Conservation (phyloP, 2,329 filamentous ascomycete genomes). For the Fusarium decemcellulare region DNA sequence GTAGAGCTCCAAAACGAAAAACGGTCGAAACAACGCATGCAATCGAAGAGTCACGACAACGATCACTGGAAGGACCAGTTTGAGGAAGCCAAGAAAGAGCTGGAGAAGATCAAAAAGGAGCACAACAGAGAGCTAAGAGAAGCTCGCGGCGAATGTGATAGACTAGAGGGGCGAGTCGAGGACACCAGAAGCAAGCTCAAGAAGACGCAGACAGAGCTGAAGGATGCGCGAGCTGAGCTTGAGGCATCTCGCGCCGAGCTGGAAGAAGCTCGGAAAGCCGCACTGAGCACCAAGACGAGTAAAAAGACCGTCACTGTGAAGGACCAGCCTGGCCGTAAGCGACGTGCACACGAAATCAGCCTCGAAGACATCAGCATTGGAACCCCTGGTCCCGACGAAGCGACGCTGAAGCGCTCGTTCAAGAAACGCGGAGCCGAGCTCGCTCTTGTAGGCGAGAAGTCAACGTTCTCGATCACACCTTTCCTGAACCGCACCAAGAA, state of each 20-base stretch:
- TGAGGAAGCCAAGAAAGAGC: slow-evolving; percentile 58
- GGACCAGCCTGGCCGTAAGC: slow-evolving; percentile 60
- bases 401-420: slow-evolving; percentile 57
- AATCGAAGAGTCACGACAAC: slow-evolving; percentile 53
- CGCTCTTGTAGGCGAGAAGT: slow-evolving; percentile 81
- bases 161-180: slow-evolving; percentile 77
- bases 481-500: slow-evolving; percentile 84
- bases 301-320: slow-evolving; percentile 41
- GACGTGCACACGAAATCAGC: slow-evolving; percentile 60
- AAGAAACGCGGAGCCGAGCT: slow-evolving; percentile 73
- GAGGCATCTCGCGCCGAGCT: slow-evolving; percentile 59
- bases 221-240: slow-evolving; percentile 66
- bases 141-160: slow-evolving; percentile 72
- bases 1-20: slow-evolving; percentile 87
- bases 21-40: slow-evolving; percentile 51
- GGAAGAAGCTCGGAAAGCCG: slow-evolving; percentile 45
- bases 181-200: slow-evolving; percentile 75
- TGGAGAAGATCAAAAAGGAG: slow-evolving; percentile 61
- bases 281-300: slow-evolving; percentile 35
- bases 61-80: slow-evolving; percentile 58
- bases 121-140: slow-evolving; percentile 70
- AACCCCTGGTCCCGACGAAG: slow-evolving; percentile 60
- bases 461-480: slow-evolving; percentile 92
- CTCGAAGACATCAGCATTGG: slow-evolving; percentile 63
- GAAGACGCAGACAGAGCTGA: slow-evolving; percentile 79